Base-by-base conservation (phyloP, 1,284 basidiomycete genomes). In the Xanthoconium separans region DNA sequence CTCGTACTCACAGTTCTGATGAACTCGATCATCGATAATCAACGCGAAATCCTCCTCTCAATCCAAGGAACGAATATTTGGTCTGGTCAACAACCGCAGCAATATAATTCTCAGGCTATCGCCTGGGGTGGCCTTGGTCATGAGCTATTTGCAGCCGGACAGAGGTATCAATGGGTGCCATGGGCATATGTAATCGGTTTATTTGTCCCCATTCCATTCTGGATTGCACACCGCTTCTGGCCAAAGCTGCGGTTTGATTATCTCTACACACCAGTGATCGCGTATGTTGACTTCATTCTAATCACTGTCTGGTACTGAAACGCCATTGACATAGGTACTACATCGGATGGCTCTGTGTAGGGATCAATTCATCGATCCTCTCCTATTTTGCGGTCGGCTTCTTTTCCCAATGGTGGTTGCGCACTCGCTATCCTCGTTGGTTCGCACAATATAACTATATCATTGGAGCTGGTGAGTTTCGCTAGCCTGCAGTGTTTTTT, bases 71-170 rank as follows among this genome's bases (percentile, higher is more conserved):
- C 80, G 6, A 81, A 80, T 55, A 71, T 85, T 50, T 85, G 85
- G 84, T 80, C 78, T 50, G 81, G 82, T 5, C 77, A 81, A 60
- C 77, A 80, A 53, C 75, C 78, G 2, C 81, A 83, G 60, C 74
- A 75, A 51, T 79, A 77, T 62, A 87, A 89, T 64, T 82, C 78
- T 37, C 77, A 81, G 48, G 84, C 86, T 3, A 74, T 88, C 31
- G 79, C 83, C 61, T 87, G 58, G 85, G 85, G 86, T 73, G 82
- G 82, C 2, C 74, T 87, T 7, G 79, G 81, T 13, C 78, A 82
- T 53, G 63, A 80, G 48, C 69, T 87, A 20, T 87, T 84, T 58
- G 72, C 81, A 6, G 69, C 70, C 15, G 72, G 75, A 30, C 74
- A 79, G n/a, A 74, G 78, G 36, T 85, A 84, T 63, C 77, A 83